These are phyloP conservation scores for Microcera coccophila DNA, from an alignment of 2,329 filamentous ascomycete genomes.

Conservation along the genomic window DNA sequence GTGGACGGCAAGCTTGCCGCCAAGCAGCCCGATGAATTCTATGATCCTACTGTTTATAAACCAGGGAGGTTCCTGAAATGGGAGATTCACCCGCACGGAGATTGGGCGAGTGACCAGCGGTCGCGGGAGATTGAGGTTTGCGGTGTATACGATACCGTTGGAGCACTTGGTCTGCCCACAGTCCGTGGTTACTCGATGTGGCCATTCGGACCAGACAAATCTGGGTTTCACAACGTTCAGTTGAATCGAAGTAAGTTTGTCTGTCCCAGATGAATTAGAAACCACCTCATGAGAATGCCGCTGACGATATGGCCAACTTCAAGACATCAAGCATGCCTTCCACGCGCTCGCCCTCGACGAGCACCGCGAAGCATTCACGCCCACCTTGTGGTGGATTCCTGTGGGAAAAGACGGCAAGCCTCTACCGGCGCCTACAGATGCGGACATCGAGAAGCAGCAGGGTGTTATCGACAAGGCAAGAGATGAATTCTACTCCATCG, in stretches of 20 bases:
- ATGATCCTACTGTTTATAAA: too few relatives aligned
- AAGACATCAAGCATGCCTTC: constrained; percentile 49
- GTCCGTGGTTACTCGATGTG: too few relatives aligned
- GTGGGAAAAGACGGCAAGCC: too few relatives aligned
- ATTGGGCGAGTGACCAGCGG: constrained; percentile 42
- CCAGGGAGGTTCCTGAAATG: too few relatives aligned
- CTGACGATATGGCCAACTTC: constrained; percentile 3
- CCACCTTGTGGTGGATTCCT: constrained; percentile 33
- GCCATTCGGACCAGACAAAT: too few relatives aligned
- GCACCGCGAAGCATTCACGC: constrained; percentile 34
- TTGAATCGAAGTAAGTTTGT: too few relatives aligned
- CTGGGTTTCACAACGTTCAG: too few relatives aligned
- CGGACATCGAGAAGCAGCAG: constrained; percentile 5
- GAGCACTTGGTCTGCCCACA: constrained; percentile 15
- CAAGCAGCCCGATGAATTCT: constrained; percentile 10
- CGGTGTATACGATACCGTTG: constrained; percentile 25
- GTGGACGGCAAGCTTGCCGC: constrained; percentile 19
- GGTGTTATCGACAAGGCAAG: constrained; percentile 7
- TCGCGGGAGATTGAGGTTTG: constrained; percentile 34
- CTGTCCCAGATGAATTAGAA: too few relatives aligned
- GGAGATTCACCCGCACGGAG: constrained; percentile 43
- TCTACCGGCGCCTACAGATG: too few relatives aligned
- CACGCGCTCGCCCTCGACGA: constrained; percentile 55
- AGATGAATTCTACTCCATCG: constrained; percentile 12
- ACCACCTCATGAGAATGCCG: too few relatives aligned